Conservation (phyloP, 2,329 filamentous ascomycete species). For the Xylariaceae sp. region DNA sequence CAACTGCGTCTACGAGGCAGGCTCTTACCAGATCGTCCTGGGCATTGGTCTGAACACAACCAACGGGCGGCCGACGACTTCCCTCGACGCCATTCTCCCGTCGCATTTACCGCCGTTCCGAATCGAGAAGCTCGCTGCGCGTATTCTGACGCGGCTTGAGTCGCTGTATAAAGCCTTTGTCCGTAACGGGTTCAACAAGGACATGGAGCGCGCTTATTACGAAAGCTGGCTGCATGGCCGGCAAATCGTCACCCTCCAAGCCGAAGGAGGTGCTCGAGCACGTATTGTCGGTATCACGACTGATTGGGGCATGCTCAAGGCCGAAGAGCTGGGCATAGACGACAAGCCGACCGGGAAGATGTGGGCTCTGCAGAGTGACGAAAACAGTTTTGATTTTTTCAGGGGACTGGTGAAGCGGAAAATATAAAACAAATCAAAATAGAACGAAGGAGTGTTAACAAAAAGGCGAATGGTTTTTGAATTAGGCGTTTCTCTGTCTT, state of each 20-base stretch:
- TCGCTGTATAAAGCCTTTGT: slow-evolving; percentile 70
- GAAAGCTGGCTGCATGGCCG: slow-evolving; percentile 77
- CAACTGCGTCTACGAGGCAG: slow-evolving; percentile 73
- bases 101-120: slow-evolving; percentile 51
- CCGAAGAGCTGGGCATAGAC: slow-evolving; percentile 71
- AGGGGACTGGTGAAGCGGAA: slow-evolving; percentile 80
- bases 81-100: slow-evolving; percentile 67
- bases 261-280: slow-evolving; percentile 68
- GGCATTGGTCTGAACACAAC: slow-evolving; percentile 83
- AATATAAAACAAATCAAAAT: slow-evolving; percentile 31
- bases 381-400: slow-evolving; percentile 98
- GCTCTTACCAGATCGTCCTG: slow-evolving; percentile 76
- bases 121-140: slow-evolving; percentile 74
- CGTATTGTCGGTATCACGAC: slow-evolving; percentile 78
- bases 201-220: slow-evolving; percentile 75
- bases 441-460: no score
- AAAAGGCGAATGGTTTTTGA: no score
- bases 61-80: slow-evolving; percentile 81
- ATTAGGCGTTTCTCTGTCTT: no score
- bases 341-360: slow-evolving; percentile 70
- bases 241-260: slow-evolving; percentile 68
- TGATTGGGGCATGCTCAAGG: slow-evolving; percentile 85
- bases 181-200: slow-evolving; percentile 64
- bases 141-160: slow-evolving; percentile 74
- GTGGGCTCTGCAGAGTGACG: slow-evolving; percentile 87